Percentiles rank a stretch among this genome's conserved stretches.
Evolutionary conservation across 176 grass and related monocot genomes (phyloP).

Genomic region (Zizania latifolia): DNA sequence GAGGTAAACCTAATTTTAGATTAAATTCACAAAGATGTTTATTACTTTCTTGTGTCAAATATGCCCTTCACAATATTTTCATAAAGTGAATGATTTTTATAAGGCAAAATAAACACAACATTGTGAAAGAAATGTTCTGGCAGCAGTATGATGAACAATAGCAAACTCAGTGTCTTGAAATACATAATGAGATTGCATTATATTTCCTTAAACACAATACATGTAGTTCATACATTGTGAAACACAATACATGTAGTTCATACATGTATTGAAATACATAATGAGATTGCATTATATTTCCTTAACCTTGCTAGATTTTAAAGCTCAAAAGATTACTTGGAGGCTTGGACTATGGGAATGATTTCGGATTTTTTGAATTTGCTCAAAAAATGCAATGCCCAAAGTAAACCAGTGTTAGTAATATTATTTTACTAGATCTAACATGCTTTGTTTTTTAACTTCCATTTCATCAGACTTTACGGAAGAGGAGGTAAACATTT

Average conservation of each 20-base stretch:
- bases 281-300: background rate
- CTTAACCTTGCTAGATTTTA: background rate
- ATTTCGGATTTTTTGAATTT: background rate
- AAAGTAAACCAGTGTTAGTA: background rate
- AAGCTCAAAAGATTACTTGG: background rate
- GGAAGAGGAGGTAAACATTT: conserved; percentile 58
- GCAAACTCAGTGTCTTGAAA: background rate
- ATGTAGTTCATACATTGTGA: background rate
- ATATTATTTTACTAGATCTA: background rate
- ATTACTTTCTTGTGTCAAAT: background rate
- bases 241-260: background rate
- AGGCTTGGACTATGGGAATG: background rate
- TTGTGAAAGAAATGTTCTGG: background rate
- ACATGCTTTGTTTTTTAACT: background rate
- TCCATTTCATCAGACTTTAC: conserved; percentile 65
- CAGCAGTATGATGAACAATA: background rate
- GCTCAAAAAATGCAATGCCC: background rate
- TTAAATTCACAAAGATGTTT: background rate
- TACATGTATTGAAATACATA: background rate
- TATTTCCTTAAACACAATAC: background rate
- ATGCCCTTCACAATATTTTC: background rate
- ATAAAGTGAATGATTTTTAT: background rate
- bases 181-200: background rate
- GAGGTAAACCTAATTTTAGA: conserved; percentile 40
- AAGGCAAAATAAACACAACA: background rate